phyloP scores from a whole-genome alignment of 257 asterid genomes.

The Petrea volubilis region DNA sequence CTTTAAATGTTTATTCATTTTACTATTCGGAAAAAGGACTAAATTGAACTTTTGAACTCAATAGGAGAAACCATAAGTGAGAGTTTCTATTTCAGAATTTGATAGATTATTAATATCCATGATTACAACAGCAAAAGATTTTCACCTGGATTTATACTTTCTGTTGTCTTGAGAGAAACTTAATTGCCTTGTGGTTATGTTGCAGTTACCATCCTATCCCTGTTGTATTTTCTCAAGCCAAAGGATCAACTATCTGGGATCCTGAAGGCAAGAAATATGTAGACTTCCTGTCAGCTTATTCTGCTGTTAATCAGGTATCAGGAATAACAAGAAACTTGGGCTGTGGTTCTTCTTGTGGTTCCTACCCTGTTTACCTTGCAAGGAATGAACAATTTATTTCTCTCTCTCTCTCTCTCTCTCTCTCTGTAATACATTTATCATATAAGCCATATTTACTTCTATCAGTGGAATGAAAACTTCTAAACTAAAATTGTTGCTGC shows the following conservation, averaged over 20 bases:
- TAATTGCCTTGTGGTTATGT: slow-evolving; percentile 21
- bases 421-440: background rate
- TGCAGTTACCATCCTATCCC: slow-evolving; percentile 98
- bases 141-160: background rate
- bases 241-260: slow-evolving; percentile 84
- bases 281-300: slow-evolving; percentile 94
- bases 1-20: background rate
- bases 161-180: slow-evolving; percentile 8
- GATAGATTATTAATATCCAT: background rate
- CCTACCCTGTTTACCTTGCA: background rate
- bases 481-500: slow-evolving; percentile 28
- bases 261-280: slow-evolving; percentile 94
- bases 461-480: slow-evolving; percentile 1
- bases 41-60: background rate
- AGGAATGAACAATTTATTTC: background rate
- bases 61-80: background rate
- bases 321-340: background rate
- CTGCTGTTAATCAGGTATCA: slow-evolving; percentile 94
- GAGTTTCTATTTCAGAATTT: background rate
- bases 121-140: background rate
- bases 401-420: background rate
- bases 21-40: background rate
- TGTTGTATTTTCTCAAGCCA: slow-evolving; percentile 83
- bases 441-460: background rate
- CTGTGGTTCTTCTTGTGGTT: slow-evolving; percentile 10